Conservation (phyloP, 1,284 basidiomycete species). For the Vanrija sp. region DNA sequence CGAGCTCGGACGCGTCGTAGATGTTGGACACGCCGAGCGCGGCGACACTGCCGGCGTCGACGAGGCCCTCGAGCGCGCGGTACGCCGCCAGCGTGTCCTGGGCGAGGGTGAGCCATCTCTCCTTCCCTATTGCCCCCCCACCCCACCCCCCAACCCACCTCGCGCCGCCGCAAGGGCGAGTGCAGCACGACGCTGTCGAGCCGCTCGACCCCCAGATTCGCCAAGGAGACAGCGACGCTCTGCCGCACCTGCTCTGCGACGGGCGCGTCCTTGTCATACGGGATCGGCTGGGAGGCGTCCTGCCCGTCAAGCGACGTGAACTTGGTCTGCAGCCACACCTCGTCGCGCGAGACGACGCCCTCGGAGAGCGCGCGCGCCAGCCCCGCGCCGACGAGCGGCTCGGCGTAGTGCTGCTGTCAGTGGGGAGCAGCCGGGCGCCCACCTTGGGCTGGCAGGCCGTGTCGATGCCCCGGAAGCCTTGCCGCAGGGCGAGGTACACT, state of each 20-base stretch:
- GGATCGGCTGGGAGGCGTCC: conserved; percentile 62
- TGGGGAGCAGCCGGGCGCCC: conserved; percentile 17
- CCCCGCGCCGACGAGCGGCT: conserved; percentile 71
- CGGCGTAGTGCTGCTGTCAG: conserved; percentile 50
- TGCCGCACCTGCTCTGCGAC: conserved; percentile 60
- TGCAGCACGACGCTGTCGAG: conserved; percentile 73
- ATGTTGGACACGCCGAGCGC: conserved; percentile 71
- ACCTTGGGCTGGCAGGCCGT: conserved; percentile 71
- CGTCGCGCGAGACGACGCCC: conserved; percentile 59
- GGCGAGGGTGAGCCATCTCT: not conserved
- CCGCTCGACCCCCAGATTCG: conserved; percentile 63
- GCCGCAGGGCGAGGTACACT: conserved; percentile 64
- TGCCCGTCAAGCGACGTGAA: conserved; percentile 69
- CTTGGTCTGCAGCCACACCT: conserved; percentile 73
- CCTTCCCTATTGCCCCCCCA: no score
- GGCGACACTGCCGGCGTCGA: conserved; percentile 60
- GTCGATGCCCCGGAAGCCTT: conserved; percentile 73
- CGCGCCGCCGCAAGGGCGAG: conserved; percentile 60
- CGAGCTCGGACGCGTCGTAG: conserved; percentile 60
- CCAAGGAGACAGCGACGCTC: conserved; percentile 63
- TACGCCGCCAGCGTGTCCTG: conserved; percentile 63
- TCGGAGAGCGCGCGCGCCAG: conserved; percentile 56
- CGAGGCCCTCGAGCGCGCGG: conserved; percentile 58
- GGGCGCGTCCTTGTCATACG: conserved; percentile 60
- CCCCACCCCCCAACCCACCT: conserved; percentile 22